These are phyloP conservation scores for Guadua angustifolia DNA, from an alignment of 176 grass and related monocot genomes.

Conservation along the genomic window DNA sequence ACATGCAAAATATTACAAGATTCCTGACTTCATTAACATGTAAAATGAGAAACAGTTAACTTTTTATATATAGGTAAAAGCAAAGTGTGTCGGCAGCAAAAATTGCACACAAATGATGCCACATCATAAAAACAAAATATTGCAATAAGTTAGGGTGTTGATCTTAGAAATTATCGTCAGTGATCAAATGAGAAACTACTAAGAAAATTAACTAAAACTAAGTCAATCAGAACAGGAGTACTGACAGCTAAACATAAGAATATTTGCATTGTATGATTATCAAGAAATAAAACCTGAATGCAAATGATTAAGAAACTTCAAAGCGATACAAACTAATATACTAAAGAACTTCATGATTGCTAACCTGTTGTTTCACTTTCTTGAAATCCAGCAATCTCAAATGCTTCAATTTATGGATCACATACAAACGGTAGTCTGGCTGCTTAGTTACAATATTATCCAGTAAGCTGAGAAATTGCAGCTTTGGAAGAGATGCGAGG, in stretches of 20 bases:
- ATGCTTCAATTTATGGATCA: slow-evolving; percentile 91
- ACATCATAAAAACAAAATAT: slow-evolving; percentile 26
- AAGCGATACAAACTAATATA: not conserved
- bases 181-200: not conserved
- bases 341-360: slow-evolving; percentile 11
- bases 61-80: not conserved
- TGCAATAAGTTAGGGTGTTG: not conserved
- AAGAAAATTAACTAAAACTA: not conserved
- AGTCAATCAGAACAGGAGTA: not conserved
- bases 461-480: slow-evolving; percentile 93
- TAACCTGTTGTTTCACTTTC: slow-evolving; percentile 98
- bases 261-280: not conserved
- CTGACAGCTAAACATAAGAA: not conserved
- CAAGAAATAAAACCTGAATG: slow-evolving; percentile 20
- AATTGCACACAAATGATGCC: not conserved
- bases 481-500: slow-evolving; percentile 79
- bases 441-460: slow-evolving; percentile 98
- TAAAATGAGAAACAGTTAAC: not conserved
- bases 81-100: not conserved
- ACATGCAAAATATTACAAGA: not conserved
- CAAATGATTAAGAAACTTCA: slow-evolving; percentile 16
- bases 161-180: not conserved
- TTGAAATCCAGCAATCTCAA: slow-evolving; percentile 89
- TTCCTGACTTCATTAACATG: not conserved
- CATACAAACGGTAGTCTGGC: slow-evolving; percentile 91